These are phyloP conservation scores for Ustilago crameri DNA, from an alignment of 1,284 basidiomycete genomes.

Conservation along the genomic window DNA sequence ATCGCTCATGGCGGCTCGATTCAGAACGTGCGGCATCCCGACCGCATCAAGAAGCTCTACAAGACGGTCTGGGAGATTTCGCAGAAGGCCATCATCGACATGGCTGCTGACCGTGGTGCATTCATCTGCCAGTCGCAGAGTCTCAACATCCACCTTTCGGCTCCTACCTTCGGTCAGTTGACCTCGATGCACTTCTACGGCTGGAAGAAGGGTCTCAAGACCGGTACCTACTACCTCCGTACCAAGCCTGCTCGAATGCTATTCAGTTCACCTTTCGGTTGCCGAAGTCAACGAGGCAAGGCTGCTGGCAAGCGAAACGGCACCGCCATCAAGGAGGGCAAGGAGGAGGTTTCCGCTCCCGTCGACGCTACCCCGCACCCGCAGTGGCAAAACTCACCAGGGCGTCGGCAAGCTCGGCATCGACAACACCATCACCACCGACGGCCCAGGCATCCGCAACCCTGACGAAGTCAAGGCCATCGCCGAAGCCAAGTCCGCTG, in stretches of 20 bases:
- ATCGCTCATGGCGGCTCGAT: constrained; percentile 95
- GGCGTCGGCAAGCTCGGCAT: constrained; percentile 61
- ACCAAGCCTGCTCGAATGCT: constrained; percentile 91
- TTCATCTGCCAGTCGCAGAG: constrained; percentile 90
- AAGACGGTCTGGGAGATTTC: constrained; percentile 99
- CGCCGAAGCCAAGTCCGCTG: constrained; percentile 71
- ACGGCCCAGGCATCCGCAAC: constrained; percentile 54
- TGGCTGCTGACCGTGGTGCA: constrained; percentile 96
- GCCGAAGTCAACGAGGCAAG: constrained; percentile 78
- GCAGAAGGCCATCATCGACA: constrained; percentile 97
- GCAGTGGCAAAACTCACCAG: constrained; percentile 9
- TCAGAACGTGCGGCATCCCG: constrained; percentile 72
- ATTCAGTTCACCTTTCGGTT: constrained; percentile 94
- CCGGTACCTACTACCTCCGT: constrained; percentile 84
- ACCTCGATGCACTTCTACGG: constrained; percentile 97
- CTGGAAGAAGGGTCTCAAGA: constrained; percentile 99
- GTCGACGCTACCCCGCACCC: constrained; percentile 10
- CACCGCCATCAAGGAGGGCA: constrained; percentile 16
- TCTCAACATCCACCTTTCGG: constrained; percentile 91
- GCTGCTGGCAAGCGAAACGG: constrained; percentile 70
- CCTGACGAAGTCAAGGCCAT: constrained; percentile 47
- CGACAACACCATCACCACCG: constrained; percentile 62
- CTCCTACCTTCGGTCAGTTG: constrained; percentile 91
- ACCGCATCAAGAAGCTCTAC: constrained; percentile 81
- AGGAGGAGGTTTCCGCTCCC: constrained; percentile 8